These are phyloP conservation scores for Globisporangium solare DNA, from an alignment of 352 stramenopile genomes.

Conservation along the genomic window DNA sequence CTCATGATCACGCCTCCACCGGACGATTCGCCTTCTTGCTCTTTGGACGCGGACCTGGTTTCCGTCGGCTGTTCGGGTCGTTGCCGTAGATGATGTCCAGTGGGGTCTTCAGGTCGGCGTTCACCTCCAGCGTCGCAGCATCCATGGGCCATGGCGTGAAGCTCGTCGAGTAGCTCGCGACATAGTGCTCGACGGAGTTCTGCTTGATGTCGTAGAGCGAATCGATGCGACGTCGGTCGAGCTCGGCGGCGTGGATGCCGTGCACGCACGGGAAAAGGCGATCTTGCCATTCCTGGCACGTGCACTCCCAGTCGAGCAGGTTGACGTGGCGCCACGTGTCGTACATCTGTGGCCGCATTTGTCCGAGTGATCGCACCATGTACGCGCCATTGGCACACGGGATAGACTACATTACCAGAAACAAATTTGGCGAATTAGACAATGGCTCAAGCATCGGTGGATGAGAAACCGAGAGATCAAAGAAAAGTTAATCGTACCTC, in stretches of 20 bases:
- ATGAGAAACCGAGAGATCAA: neutral
- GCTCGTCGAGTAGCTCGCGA: slow-evolving; percentile 45
- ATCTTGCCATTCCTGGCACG: slow-evolving; percentile 79
- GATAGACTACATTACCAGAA: slow-evolving; percentile 46
- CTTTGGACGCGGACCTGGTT: slow-evolving; percentile 58
- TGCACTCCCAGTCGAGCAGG: slow-evolving; percentile 70
- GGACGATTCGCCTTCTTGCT: slow-evolving; percentile 18
- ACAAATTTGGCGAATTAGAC: neutral
- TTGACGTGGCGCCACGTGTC: slow-evolving; percentile 78
- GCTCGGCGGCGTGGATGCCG: slow-evolving; percentile 63
- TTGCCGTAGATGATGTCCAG: slow-evolving; percentile 60
- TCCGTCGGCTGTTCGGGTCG: slow-evolving; percentile 46
- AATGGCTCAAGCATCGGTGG: neutral
- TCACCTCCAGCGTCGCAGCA: slow-evolving; percentile 31
- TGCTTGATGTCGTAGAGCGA: slow-evolving; percentile 63
- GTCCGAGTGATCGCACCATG: slow-evolving; percentile 71
- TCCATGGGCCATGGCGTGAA: slow-evolving; percentile 70
- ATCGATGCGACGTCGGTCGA: slow-evolving; percentile 69
- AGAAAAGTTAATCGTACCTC: slow-evolving; percentile 39
- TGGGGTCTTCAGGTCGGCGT: slow-evolving; percentile 52
- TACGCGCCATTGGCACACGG: slow-evolving; percentile 72
- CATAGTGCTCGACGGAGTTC: slow-evolving; percentile 66
- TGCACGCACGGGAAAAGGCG: slow-evolving; percentile 74
- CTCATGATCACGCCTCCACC: neutral
- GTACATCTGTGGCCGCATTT: slow-evolving; percentile 45